Evolutionary conservation across 2,329 filamentous ascomycete genomes (phyloP).

Genomic region (Tolypocladium ophioglossoides): DNA sequence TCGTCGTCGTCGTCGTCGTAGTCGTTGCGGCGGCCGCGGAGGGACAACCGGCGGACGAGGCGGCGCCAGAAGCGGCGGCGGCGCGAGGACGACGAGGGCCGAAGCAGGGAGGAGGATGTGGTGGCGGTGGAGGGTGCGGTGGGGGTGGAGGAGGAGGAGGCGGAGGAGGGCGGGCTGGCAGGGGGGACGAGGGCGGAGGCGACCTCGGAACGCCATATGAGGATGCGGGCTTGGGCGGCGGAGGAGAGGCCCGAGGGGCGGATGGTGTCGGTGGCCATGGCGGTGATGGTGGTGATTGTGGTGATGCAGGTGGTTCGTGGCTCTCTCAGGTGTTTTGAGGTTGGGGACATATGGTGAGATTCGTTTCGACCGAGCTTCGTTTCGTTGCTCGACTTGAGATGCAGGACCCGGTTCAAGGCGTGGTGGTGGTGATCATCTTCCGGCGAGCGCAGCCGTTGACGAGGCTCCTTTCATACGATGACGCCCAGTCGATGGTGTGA

Average conservation of each 20-base stretch:
- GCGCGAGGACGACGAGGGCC: slow-evolving; percentile 12
- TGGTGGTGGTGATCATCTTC: background rate
- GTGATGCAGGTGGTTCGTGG: too few relatives aligned
- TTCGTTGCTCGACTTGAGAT: background rate
- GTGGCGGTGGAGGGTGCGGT: slow-evolving; percentile 18
- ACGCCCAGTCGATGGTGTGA: too few relatives aligned
- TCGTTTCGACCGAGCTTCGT: background rate
- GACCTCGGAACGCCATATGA: slow-evolving; percentile 41
- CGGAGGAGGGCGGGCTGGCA: slow-evolving; percentile 14
- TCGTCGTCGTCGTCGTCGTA: slow-evolving; percentile 5
- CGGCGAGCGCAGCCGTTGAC: background rate
- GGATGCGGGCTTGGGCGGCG: slow-evolving; percentile 30
- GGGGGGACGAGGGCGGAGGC: slow-evolving; percentile 18
- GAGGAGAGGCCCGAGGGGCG: slow-evolving; percentile 16
- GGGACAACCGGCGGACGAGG: slow-evolving; percentile 11
- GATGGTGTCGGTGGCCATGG: background rate
- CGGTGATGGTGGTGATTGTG: too few relatives aligned
- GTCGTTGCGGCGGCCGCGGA: slow-evolving; percentile 3
- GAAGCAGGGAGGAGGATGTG: slow-evolving; percentile 18
- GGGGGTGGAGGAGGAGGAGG: slow-evolving; percentile 12
- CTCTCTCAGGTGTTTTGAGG: background rate
- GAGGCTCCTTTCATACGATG: background rate
- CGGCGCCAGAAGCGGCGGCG: slow-evolving; percentile 12
- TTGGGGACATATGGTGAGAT: background rate
- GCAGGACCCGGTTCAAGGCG: background rate